phyloP scores from a whole-genome alignment of 306 rosid genomes.

The Cajanus cajan region DNA sequence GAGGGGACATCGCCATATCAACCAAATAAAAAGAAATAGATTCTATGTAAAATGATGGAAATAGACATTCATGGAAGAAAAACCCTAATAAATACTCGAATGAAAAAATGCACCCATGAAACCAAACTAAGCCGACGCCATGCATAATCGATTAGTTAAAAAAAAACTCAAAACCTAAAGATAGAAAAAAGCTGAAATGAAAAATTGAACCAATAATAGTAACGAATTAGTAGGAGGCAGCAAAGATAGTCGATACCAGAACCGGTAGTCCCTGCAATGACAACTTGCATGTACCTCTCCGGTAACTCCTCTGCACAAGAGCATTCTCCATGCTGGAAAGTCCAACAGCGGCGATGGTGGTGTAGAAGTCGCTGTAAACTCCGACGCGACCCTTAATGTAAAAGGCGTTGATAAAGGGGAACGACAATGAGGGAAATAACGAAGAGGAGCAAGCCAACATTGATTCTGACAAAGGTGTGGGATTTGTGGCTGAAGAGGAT shows the following conservation, averaged over 20 bases:
- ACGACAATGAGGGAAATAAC: conserved; percentile 54
- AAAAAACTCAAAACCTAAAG: neutral
- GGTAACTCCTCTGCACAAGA: conserved; percentile 85
- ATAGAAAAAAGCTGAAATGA: neutral
- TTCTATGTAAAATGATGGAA: too few relatives aligned
- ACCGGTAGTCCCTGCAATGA: conserved; percentile 83
- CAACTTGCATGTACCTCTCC: conserved; percentile 80
- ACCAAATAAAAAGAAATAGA: too few relatives aligned
- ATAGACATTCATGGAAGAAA: too few relatives aligned
- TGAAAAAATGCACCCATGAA: neutral
- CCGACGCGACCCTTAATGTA: conserved; percentile 78
- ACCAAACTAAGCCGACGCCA: neutral
- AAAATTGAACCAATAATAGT: neutral
- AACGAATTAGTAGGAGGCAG: neutral
- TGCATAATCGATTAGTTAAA: neutral
- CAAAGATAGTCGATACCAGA: too few relatives aligned
- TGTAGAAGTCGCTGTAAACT: conserved; percentile 61
- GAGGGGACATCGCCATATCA: too few relatives aligned
- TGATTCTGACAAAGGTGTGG: conserved; percentile 57
- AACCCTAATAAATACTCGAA: too few relatives aligned
- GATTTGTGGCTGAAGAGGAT: conserved; percentile 63
- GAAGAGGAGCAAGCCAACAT: conserved; percentile 61
- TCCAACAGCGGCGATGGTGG: conserved; percentile 50
- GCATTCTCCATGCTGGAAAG: conserved; percentile 69
- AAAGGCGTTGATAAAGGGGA: conserved; percentile 54